A percentile compares a stretch with the other conserved stretches of the same genome.
phyloP scores from a whole-genome alignment of 371 early-diverging fungal species.

The Mucor indicus region DNA sequence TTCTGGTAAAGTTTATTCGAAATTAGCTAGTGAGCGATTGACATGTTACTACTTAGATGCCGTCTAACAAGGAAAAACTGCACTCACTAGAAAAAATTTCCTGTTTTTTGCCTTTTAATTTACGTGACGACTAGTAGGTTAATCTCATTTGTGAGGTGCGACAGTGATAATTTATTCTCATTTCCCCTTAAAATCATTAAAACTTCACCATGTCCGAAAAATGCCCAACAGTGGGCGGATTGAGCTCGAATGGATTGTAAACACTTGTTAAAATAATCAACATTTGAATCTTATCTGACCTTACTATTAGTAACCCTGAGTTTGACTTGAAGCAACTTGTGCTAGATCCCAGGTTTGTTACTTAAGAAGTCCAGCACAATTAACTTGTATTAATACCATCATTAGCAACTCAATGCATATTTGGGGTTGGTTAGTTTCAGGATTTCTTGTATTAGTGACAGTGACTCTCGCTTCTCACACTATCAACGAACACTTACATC shows the following conservation, averaged over 20 bases:
- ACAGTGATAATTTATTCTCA: too few species aligned
- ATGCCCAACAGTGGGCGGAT: slow-evolving; percentile 26
- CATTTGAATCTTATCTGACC: not conserved
- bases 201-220: slow-evolving; percentile 8
- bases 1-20: too few species aligned
- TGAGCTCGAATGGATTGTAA: slow-evolving; percentile 31
- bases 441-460: slow-evolving; percentile 28
- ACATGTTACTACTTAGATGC: too few species aligned
- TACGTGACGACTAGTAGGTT: too few species aligned
- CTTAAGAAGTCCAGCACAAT: not conserved
- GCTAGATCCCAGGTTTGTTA: slow-evolving; percentile 32
- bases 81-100: too few species aligned
- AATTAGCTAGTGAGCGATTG: too few species aligned
- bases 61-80: too few species aligned
- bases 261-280: not conserved
- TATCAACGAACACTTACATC: slow-evolving; percentile 33
- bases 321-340: slow-evolving; percentile 36
- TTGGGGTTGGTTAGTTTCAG: slow-evolving; percentile 44
- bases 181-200: too few species aligned
- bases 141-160: too few species aligned
- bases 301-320: slow-evolving; percentile 33
- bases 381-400: not conserved
- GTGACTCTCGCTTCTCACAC: slow-evolving; percentile 30
- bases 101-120: too few species aligned
- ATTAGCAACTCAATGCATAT: slow-evolving; percentile 42